Percentiles rank a stretch among this genome's conserved stretches.
Conservation (phyloP, 225 moss, liverwort and hornwort genomes). For the Thuidium tamariscinum region DNA sequence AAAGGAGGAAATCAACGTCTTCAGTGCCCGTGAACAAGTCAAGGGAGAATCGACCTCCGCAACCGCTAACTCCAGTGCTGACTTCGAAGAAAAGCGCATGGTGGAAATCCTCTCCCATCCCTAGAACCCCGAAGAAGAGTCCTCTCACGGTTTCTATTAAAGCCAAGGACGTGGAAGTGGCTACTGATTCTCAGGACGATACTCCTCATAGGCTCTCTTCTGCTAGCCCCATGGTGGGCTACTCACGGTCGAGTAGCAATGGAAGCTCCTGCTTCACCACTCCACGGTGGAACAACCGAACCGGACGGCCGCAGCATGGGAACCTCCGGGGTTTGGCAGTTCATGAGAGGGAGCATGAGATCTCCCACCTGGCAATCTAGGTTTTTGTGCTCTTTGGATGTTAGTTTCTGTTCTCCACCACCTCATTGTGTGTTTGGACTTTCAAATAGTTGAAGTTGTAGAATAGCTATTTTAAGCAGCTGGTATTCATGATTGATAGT, state of each 20-base stretch:
- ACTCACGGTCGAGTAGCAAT: conserved; percentile 44
- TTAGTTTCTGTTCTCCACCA: not conserved
- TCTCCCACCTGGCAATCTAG: conserved; percentile 34
- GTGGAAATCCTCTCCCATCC: conserved; percentile 25
- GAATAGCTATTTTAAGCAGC: conserved; percentile 9
- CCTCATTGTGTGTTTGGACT: conserved; percentile 1
- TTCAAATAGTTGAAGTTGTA: conserved; percentile 21
- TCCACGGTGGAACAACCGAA: conserved; percentile 27
- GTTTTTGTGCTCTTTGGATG: not conserved
- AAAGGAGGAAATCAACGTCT: conserved; percentile 29
- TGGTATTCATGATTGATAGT: conserved; percentile 2
- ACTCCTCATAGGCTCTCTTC: conserved; percentile 34
- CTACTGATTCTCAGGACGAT: conserved; percentile 38
- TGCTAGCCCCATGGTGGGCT: conserved; percentile 41
- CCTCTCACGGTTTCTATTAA: conserved; percentile 1
- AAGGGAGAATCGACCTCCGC: not conserved
- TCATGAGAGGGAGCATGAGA: conserved; percentile 35
- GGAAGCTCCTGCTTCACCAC: conserved; percentile 53
- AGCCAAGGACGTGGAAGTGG: conserved; percentile 13
- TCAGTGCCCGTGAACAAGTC: conserved; percentile 3
- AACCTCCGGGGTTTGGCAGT: conserved; percentile 4
- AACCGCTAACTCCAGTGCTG: conserved; percentile 17
- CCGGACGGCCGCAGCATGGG: conserved; percentile 4
- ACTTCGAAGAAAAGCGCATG: conserved; percentile 35
- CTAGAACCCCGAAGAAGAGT: conserved; percentile 16